Evolutionary conservation across 495 filamentous ascomycete genomes (phyloP), one percentile per base, ranked within the genome.

Genomic region (Penicillium flavigenum): DNA sequence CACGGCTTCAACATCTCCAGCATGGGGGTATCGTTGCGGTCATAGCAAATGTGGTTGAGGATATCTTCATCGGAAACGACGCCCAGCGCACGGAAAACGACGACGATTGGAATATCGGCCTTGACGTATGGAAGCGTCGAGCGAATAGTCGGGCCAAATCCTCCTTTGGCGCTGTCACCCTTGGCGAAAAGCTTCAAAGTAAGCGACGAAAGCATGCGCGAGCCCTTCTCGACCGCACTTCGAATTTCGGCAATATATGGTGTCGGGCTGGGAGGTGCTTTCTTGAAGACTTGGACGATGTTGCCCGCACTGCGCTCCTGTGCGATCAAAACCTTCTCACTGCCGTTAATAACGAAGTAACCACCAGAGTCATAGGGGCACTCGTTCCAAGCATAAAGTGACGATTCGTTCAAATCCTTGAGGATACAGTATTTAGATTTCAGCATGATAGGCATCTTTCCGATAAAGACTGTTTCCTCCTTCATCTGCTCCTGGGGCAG

Each of bases 341-440:
- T 94, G n/a, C 94, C 94, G 74, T 98, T 99, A 76, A 99, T 98
- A 58, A 99, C 88, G 71, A 99, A 99, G 63, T 99, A 99, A 55
- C 94, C 94, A 47, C 94, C 94, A 61, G 94, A 93, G 66, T 99
- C 94, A 71, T 96, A 98, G 0, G 95, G 94, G 55, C 94, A 99
- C 73, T 99, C 94, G 66, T 93, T 93, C 72, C 90, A 86, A 11
- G 85, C 78, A 65, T 93, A 96, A 1, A 98, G 80, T 17, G 87
- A 84, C 51, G 90, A 83, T 57, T 97, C 92, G 49, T 81, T 81
- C 63, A 92, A 80, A 56, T 88, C 85, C 63, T 87, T 88, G 59
- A 99, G 74, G 50, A 91, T 87, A 76, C 94, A 99, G 61, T 92
- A 90, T 66, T 92, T 88, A 3, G 90, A 95, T 75, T 96, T 96